Evolutionary conservation across 2,329 filamentous ascomycete species (phyloP), one percentile per base, ranked within the genome.

Genomic region (Phoma sp.): DNA sequence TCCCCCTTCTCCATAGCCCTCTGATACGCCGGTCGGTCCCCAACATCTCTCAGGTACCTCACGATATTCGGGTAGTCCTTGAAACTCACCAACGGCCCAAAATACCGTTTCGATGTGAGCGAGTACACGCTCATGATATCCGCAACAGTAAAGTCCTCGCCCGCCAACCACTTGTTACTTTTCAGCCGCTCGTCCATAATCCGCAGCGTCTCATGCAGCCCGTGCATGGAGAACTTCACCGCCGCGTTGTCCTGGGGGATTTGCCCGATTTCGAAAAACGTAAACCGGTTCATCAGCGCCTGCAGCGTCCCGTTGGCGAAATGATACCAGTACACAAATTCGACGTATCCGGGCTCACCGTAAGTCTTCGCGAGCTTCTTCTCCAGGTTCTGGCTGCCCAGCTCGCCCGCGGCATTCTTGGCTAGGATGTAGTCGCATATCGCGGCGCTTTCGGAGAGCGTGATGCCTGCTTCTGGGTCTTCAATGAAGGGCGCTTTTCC

Each of bases 261-360:
- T 4, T 60, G 22, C 0, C 66, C 67, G 10, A 67, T 50, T 6
- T 58, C 45, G 41, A 75, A 45, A 6, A 67, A 62, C 60, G 74
- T 73, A 33, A 61, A 51, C 2, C 57, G 46, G 57, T 72, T 57
- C 40, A 78, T 55, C 3, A 66, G 62, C 0, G 76, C 73, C 54
- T 77, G 75, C 4, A 79, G 46, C 1, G 68, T 73, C 6, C 70
- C 76, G 12, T 77, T 74, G 8, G 77, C 76, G 65, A 78, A 87
- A 66, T 88, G 83, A 64, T 83, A 83, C 84, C 84, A 89, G 75
- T 84, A 87, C 0, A 89, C 64, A 57, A 84, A 88, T 45, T 85
- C 79, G 3, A 81, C 74, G 58, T 86, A 89, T 24, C 77, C 76
- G 8, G 77, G 68, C 31, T 82, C 72, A 0, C 68, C 64, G 0